Base-by-base conservation (phyloP, 306 rosid species). In the Cicer chorassanicum region DNA sequence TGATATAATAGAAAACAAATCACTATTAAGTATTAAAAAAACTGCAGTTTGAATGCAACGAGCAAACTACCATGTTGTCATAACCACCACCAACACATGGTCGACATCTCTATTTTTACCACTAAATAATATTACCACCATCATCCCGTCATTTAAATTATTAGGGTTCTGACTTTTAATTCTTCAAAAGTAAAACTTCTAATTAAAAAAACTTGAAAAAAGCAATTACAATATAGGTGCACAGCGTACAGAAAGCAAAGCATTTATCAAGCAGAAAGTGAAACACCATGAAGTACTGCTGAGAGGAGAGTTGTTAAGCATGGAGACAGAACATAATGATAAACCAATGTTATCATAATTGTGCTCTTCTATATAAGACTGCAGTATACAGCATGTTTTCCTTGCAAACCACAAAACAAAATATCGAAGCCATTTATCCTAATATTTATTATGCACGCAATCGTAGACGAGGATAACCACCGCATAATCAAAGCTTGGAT, bases 351-450 rank as follows among this genome's bases (percentile, higher is more conserved):
- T 66, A 14, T 60, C 66, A 70, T 65, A 42, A 42, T 7, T 10
- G 11, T 46, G 60, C 42, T 64, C 71, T 39, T 69, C 74, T 43
- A 43, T 21, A 63, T 9, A 19, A 73, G 61, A 53, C 46, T 51
- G 49, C 49, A 78, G 29, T 71, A 51, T 57, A 72, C 13, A 66
- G 40, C 54, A 48, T 50, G 44, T 72, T 59, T 79, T 66, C 75
- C 68, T 43, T 9, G 4, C 56, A 48, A 19, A 38, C 77, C 81
- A 40, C 50, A 41, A 70, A 70, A 68, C 19, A 64, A 57, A 46
- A 73, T 70, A 63, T 15, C 53, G 62, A 73, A 73, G 69, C 62
- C 41, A 70, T 51, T 61, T 46, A 76, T 48, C 56, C 74, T 62
- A 54, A 51, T 29, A 44, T 34, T 72, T 46, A 43, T 54, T 50